Base-by-base conservation (phyloP, 768 basidiomycete species). In the Lentinus brumalis region DNA sequence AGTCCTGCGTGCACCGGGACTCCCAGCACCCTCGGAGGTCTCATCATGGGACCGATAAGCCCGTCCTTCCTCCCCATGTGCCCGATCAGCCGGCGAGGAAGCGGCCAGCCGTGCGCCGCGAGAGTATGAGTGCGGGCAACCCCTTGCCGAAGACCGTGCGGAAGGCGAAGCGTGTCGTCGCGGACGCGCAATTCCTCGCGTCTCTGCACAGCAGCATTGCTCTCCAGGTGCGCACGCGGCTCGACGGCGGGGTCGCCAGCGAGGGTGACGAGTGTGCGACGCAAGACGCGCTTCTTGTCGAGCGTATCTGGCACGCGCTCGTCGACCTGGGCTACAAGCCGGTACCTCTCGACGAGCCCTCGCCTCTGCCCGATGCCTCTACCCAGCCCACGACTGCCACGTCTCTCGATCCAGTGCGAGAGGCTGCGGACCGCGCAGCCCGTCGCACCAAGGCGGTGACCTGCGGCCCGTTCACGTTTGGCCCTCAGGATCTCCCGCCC, bases 121-220 rank as follows among this genome's bases (percentile, higher is more conserved):
- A 60, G 52, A 65, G 64, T 42, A 64, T 64, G 59, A 64, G 63
- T 38, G 59, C 63, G 8, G 63, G 63, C 12, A 60, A 29, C 26
- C 58, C 66, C n/a, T 45, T 50, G 39, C 68, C 62, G 45, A 76
- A 76, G 61, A 72, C 71, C 31, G 65, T 67, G 15, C 72, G 70
- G 53, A 78, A 73, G 59, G 57, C 59, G 16, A 60, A 58, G 54
- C 61, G 61, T 21, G 41, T 59, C 41, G 46, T 64, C 1, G 67
- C 70, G 16, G 78, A 79, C 51, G 62, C 76, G 11, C 71, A 71
- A 58, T 78, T 78, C 71, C 63, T 77, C 45, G 74, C 73, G 0
- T 68, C 73, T 11, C 57, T 79, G 30, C 76, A 77, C 57, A 68
- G 73, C 46, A 79, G 75, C 55, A 70, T 79, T 53, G 41, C 67